Percentiles rank a stretch among this genome's conserved stretches.
phyloP scores from a whole-genome alignment of 1,139 yeast species.

The Candida glucosophila region DNA sequence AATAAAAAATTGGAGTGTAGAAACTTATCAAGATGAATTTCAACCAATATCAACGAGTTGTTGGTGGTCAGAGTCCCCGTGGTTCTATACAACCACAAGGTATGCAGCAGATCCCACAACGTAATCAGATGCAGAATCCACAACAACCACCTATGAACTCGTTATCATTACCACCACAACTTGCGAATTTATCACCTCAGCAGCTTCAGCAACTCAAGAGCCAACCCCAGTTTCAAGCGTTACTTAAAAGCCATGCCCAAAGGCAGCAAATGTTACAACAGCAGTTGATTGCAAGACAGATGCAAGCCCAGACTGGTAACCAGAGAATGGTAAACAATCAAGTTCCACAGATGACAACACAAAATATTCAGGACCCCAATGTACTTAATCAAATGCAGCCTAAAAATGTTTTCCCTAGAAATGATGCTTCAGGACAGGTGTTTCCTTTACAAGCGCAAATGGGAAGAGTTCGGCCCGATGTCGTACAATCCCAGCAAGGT shows the following conservation, averaged over 20 bases:
- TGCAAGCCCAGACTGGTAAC: slow-evolving; percentile 2
- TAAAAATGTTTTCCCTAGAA: not conserved
- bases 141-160: slow-evolving; percentile 10
- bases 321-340: not conserved
- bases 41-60: slow-evolving; percentile 11
- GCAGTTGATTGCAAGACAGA: slow-evolving; percentile 7
- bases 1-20: not conserved
- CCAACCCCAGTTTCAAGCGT: slow-evolving; percentile 39
- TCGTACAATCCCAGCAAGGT: slow-evolving; percentile 4
- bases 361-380: slow-evolving; percentile 1
- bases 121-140: slow-evolving; percentile 9
- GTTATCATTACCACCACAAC: slow-evolving; percentile 30
- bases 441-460: not conserved
- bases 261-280: slow-evolving; percentile 27
- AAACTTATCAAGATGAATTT: slow-evolving; percentile 8
- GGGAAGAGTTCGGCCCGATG: slow-evolving; percentile 3
- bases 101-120: slow-evolving; percentile 6
- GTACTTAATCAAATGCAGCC: not conserved
- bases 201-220: slow-evolving; percentile 40
- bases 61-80: slow-evolving; percentile 5
- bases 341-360: slow-evolving; percentile 4
- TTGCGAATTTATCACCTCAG: slow-evolving; percentile 35
- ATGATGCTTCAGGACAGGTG: slow-evolving; percentile 9
- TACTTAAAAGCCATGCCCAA: slow-evolving; percentile 29
- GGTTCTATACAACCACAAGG: slow-evolving; percentile 6